Evolutionary conservation across 176 grass and related monocot genomes (phyloP).

Genomic region (Saccharum spontaneum): DNA sequence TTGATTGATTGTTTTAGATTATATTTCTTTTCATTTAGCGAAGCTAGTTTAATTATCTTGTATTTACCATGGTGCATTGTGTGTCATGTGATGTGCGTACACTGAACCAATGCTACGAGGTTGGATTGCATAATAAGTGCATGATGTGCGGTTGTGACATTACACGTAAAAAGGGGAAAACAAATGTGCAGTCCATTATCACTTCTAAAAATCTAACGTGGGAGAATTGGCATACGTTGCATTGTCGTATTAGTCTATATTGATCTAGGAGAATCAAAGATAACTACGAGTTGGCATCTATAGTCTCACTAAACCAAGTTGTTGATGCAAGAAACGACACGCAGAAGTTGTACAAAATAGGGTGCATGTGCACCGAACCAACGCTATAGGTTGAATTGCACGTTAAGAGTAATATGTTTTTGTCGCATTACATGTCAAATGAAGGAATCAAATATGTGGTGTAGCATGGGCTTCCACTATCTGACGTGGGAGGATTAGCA

Average conservation of each 20-base stretch:
- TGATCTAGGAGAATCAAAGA: not conserved
- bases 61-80: not conserved
- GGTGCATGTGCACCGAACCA: not conserved
- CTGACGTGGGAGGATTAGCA: not conserved
- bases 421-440: not conserved
- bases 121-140: not conserved
- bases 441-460: not conserved
- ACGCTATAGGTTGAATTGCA: not conserved
- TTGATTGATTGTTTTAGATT: no score
- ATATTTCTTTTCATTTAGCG: not conserved
- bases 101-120: not conserved
- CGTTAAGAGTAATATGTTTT: not conserved
- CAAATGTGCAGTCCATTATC: not conserved
- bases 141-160: not conserved
- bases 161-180: not conserved
- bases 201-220: not conserved
- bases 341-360: not conserved
- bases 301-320: not conserved
- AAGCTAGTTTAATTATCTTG: not conserved
- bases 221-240: not conserved
- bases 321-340: not conserved
- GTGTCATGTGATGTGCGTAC: not conserved
- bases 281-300: not conserved
- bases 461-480: not conserved
- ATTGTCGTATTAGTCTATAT: not conserved